Evolutionary conservation across 108 stramenopile species (phyloP).

Genomic region (Stephanodiscus minutulus): DNA sequence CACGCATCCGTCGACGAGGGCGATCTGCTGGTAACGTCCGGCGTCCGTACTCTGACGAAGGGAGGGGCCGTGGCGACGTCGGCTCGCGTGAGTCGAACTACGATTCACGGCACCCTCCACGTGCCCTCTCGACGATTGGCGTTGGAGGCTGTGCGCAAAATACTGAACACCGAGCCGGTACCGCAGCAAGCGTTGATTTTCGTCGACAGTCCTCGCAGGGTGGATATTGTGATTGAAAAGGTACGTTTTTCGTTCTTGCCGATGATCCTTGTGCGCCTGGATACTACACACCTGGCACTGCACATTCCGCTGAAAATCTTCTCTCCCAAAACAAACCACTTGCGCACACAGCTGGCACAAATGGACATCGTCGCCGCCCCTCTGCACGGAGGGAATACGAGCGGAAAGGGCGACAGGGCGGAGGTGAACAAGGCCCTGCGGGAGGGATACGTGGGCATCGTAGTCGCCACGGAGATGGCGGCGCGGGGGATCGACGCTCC

Average conservation of each 20-base stretch:
- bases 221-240: conserved; percentile 80
- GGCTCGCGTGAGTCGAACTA: conserved; percentile 73
- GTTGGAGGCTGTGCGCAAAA: conserved; percentile 75
- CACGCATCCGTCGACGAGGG: conserved; percentile 71
- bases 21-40: conserved; percentile 64
- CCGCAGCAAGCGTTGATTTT: conserved; percentile 89
- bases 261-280: background rate
- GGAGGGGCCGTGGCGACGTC: conserved; percentile 24
- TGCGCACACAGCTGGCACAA: conserved; percentile 45
- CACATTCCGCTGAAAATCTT: conserved; percentile 4
- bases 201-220: conserved; percentile 79
- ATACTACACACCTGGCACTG: background rate
- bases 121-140: conserved; percentile 73
- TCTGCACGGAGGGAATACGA: conserved; percentile 70
- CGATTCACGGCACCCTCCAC: conserved; percentile 82
- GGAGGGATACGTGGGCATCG: conserved; percentile 84
- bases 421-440: conserved; percentile 84
- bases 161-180: conserved; percentile 85
- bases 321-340: background rate
- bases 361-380: conserved; percentile 86
- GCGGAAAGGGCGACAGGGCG: conserved; percentile 84
- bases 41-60: conserved; percentile 20
- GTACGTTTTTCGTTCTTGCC: conserved; percentile 12
- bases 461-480: conserved; percentile 89
- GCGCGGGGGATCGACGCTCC: conserved; percentile 90